Base-by-base conservation (phyloP, 352 stramenopile species). In the Pythium apleroticum region DNA sequence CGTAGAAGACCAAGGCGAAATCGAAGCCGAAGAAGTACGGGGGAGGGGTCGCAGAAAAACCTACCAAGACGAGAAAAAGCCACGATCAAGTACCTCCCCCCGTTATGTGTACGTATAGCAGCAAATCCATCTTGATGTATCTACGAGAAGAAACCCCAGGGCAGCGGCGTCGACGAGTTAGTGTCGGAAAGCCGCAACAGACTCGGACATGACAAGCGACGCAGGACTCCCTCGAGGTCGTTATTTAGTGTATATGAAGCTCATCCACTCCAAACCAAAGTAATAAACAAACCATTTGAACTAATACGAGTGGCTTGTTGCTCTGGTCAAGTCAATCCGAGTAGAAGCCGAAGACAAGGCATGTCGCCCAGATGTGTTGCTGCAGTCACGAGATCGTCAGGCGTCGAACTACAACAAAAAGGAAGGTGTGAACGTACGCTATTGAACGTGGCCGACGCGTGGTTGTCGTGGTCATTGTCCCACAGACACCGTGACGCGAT, bases 401-500 rank as follows among this genome's bases (percentile, higher is more conserved):
- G 11, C 5, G 35, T 45, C 56, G n/a, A 37, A 35, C 3, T n/a
- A 2, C 14, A 0, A 20, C 12, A 64, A 14, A 45, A 5, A 25
- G 57, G 49, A 12, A 7, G 15, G 11, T 24, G 25, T 17, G 3
- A 14, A 69, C 85, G 60, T 68, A 95, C 86, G 57, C 93, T 98
- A 61, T 91, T 85, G 75, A 93, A 98, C 12, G 75, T 80, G 8
- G 78, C 89, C 1, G 82, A 94, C 4, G 93, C 84, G 69, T 98
- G 96, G 71, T 98, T 98, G 79, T 98, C 95, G 57, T 90, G 84
- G 52, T 93, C 75, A 31, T 90, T 97, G 73, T 98, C 90, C 93
- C 95, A 98, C 8, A 98, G 78, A 54, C 95, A 98, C 33, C 93
- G 78, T 58, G 90, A 98, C 3, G 93, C 90, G 67, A 98, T 96